Conservation (phyloP, 2,329 filamentous ascomycete genomes). For the Neofusicoccum sp. region DNA sequence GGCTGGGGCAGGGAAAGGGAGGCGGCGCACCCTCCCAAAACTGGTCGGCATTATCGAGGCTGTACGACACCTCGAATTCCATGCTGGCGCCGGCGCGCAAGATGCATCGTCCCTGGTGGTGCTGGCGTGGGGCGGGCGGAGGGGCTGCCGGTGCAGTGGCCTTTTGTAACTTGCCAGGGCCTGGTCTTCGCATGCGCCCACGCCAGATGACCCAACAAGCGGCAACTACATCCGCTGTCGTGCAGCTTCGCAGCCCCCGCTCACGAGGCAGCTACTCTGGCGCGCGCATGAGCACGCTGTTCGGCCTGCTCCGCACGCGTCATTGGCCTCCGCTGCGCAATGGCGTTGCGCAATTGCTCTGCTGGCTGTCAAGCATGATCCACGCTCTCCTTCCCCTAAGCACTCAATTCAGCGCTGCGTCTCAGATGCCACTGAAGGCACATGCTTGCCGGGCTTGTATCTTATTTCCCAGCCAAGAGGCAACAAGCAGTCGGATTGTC, state of each 20-base stretch:
- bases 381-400: slow-evolving; percentile 12
- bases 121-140: slow-evolving; percentile 16
- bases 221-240: slow-evolving; percentile 6
- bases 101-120: slow-evolving; percentile 30
- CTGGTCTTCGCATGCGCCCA: slow-evolving; percentile 7
- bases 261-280: neutral
- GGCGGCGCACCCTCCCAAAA: slow-evolving; percentile 77
- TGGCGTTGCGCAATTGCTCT: neutral
- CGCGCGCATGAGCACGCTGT: neutral
- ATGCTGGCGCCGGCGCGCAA: slow-evolving; percentile 46
- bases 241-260: neutral
- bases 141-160: slow-evolving; percentile 11
- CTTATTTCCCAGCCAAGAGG: too few species aligned
- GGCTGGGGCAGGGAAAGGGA: neutral
- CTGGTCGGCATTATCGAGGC: slow-evolving; percentile 75
- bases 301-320: neutral
- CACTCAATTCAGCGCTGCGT: slow-evolving; percentile 1
- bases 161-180: slow-evolving; percentile 13
- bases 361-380: slow-evolving; percentile 11
- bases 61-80: slow-evolving; percentile 67
- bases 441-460: too few species aligned
- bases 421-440: too few species aligned
- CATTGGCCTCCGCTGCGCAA: neutral
- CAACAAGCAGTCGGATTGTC: too few species aligned
- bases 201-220: slow-evolving; percentile 5